Base-by-base conservation (phyloP, 768 basidiomycete species). In the Pulveroboletus sp. region DNA sequence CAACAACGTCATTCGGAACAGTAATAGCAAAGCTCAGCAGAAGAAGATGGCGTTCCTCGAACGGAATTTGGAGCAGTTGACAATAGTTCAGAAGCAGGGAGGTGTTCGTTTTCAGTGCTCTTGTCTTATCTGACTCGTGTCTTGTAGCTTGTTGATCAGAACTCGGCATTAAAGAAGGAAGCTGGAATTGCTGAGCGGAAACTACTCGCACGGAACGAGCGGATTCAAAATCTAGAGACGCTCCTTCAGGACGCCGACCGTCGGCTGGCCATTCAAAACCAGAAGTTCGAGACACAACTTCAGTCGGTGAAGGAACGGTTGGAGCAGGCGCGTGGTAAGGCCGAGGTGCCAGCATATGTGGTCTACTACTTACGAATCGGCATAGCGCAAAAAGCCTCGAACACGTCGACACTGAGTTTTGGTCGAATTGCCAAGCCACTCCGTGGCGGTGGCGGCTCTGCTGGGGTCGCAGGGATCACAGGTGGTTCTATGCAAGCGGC, bases 31-130 rank as follows among this genome's bases (percentile, higher is more conserved):
- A 69, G 92, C 95, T 7, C 96, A 99, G 60, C 92, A 95, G 73
- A 94, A 95, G 81, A 97, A 98, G 80, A 94, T 98, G 89, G 90
- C 93, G 11, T 96, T 97, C 80, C 71, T 99, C 47, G 93, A 97
- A 66, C 87, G 95, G 46, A 99, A 98, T 64, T 74, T 99, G 46
- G 94, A 97, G 63, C 92, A 95, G 64, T 73, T 98, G 57, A 95
- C 93, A 26, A 71, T 91, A 46, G 93, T 98, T 18, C 96, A 98
- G 79, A 96, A 97, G 70, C 93, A 97, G 84, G 94, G 87, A 55
- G 45, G 76, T 63, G 30, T 37, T 38, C 26, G 6, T 47, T 39
- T 44, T 9, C 21, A 35, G n/a, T 17, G 38, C 32, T 40, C 39
- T 24, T 15, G 17, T 31, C 42, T 46, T 26, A 43, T 39, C 43